A percentile compares a stretch with the other conserved stretches of the same genome.
phyloP scores from a whole-genome alignment of 2,329 filamentous ascomycete genomes.

The Magnaporthiopsis incrustans region DNA sequence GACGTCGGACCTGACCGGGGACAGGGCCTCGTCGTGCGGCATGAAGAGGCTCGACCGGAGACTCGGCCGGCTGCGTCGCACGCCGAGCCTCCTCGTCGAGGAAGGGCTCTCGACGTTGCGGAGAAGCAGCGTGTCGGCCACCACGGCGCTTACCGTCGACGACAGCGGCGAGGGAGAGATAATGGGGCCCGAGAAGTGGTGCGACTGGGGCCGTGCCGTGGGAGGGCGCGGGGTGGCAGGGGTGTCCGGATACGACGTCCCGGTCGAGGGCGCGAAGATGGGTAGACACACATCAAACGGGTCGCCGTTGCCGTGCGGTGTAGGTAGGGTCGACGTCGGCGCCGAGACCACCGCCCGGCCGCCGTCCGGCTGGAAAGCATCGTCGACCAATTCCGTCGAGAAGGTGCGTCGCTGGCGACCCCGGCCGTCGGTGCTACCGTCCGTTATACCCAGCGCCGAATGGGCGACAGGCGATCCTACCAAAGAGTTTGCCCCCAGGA shows the following conservation, averaged over 20 bases:
- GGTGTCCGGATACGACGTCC: background rate
- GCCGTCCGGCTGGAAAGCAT: slow-evolving; percentile 3
- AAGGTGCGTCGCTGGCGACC: slow-evolving; percentile 12
- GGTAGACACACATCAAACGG: background rate
- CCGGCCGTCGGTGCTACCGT: background rate
- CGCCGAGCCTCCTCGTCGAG: slow-evolving; percentile 33
- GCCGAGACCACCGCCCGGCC: slow-evolving; percentile 14
- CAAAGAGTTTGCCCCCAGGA: background rate
- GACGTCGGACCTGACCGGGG: slow-evolving; percentile 11
- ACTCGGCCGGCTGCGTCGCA: slow-evolving; percentile 39
- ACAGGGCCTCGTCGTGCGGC: slow-evolving; percentile 32
- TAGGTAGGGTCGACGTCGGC: slow-evolving; percentile 14
- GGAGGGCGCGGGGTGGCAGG: slow-evolving; percentile 1
- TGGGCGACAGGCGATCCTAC: background rate
- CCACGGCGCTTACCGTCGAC: slow-evolving; percentile 49
- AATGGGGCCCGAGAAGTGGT: slow-evolving; percentile 37
- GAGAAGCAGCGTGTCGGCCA: slow-evolving; percentile 44
- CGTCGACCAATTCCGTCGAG: slow-evolving; percentile 20
- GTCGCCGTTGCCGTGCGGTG: slow-evolving; percentile 10
- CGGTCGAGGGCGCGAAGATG: background rate
- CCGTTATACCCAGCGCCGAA: background rate
- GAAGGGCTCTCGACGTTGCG: slow-evolving; percentile 27
- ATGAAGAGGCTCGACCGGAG: slow-evolving; percentile 49
- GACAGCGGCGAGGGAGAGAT: slow-evolving; percentile 54
- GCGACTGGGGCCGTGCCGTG: slow-evolving; percentile 19